Evolutionary conservation across 768 basidiomycete species (phyloP).

Genomic region (Nidularia pulvinata): DNA sequence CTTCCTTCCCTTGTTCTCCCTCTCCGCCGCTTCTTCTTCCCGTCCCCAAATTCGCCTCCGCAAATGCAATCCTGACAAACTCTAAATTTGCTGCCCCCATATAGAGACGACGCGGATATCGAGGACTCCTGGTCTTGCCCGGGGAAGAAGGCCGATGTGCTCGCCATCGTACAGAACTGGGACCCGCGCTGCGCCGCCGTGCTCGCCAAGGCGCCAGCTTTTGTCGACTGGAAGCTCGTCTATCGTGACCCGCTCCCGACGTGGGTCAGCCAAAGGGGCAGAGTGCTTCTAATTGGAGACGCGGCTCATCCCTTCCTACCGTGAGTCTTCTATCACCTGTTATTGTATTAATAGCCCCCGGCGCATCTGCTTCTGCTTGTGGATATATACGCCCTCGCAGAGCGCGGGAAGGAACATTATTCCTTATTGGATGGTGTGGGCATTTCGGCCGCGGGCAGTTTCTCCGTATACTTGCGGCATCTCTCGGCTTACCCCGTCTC

Average conservation of each 20-base stretch:
- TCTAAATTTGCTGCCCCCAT: neutral
- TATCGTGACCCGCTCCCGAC: slow-evolving; percentile 7
- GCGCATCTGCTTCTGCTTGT: too few relatives aligned
- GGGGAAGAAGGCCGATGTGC: slow-evolving; percentile 4
- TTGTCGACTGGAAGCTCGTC: slow-evolving; percentile 5
- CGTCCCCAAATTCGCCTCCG: neutral
- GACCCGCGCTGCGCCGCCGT: slow-evolving; percentile 4
- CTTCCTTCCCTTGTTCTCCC: neutral
- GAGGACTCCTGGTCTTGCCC: slow-evolving; percentile 1
- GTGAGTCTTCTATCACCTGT: neutral
- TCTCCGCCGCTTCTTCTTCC: neutral
- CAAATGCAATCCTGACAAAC: neutral
- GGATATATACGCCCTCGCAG: too few relatives aligned
- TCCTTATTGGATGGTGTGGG: neutral
- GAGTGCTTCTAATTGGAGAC: slow-evolving; percentile 2
- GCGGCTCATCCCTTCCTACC: slow-evolving; percentile 6
- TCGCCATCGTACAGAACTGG: slow-evolving; percentile 1
- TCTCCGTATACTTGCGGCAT: neutral
- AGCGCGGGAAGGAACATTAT: neutral
- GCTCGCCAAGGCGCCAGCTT: slow-evolving; percentile 5
- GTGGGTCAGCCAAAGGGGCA: slow-evolving; percentile 4
- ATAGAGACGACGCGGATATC: slow-evolving; percentile 5
- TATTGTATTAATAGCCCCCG: too few relatives aligned
- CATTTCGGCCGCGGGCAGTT: neutral
- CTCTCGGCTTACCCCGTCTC: neutral